Base-by-base conservation (phyloP, 1,284 basidiomycete species). In the Lentinus polychrous region DNA sequence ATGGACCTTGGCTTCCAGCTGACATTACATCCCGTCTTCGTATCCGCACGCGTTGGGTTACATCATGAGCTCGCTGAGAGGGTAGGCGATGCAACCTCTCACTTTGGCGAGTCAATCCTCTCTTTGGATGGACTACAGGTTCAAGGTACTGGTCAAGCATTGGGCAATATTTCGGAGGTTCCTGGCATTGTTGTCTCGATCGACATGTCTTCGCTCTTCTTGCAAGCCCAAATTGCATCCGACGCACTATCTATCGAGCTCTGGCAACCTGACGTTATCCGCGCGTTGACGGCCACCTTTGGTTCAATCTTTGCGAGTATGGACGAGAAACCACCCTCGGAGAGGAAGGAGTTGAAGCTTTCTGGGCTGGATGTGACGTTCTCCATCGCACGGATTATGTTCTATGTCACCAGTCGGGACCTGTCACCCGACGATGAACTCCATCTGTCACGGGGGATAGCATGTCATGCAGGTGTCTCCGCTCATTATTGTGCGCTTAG, bases 371-470 rank as follows among this genome's bases (percentile, higher is more conserved):
- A 74, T 10, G 58, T 73, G 14, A 78, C 81, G n/a, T 32, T 85
- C 27, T 75, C 85, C 0, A 55, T 92, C 24, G 79, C 74, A 0
- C 74, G 75, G n/a, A 67, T 88, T 42, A 79, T 83, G 39, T 56
- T 87, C 8, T 81, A 89, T 49, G 60, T 91, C 35, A 88, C 88
- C 4, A 79, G 85, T 15, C 76, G 75, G 32, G 92, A 94, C 60
- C 73, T 91, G 43, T 89, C 88, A 52, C 87, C 88, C 0, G 66
- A 74, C 0, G 83, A 86, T 55, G 71, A 75, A 15, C 63, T 79
- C 46, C 78, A 78, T 31, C 72, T 92, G 8, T 81, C 80, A 2
- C 79, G 89, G 22, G 92, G 92, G 1, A 62, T 91, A 36, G 83
- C 83, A 17, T 57, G 86, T 11, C 78, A 81, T 44, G 79, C 78